Evolutionary conservation across 208 protist species (phyloP).

Genomic region (Tritrichomonas foetus): DNA sequence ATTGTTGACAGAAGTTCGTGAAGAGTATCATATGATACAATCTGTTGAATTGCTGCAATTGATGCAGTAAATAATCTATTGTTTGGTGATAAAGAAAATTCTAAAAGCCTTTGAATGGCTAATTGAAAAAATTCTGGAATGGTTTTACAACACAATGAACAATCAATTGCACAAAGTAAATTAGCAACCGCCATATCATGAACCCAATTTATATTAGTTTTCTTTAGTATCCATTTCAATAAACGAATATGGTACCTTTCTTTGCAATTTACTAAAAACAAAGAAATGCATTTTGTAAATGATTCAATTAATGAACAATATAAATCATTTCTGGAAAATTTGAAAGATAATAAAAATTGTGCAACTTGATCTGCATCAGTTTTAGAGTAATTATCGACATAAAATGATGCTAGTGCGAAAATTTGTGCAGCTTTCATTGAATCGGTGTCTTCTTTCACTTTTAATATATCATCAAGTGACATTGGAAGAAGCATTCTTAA

Average conservation of each 20-base stretch:
- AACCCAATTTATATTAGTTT: constrained; percentile 7
- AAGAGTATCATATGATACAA: not conserved
- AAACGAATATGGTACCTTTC: not conserved
- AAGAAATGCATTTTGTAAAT: not conserved
- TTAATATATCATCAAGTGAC: not conserved
- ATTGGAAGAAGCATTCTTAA: not conserved
- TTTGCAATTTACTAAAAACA: not conserved
- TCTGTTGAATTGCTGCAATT: not conserved
- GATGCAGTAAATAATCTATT: not conserved
- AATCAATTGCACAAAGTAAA: not conserved
- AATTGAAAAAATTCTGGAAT: not conserved
- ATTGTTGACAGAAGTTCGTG: not conserved
- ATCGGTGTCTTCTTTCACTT: not conserved
- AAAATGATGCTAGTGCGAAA: not conserved
- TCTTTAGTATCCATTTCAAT: not conserved
- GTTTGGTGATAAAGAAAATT: constrained; percentile 28
- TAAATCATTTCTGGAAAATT: not conserved
- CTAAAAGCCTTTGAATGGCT: not conserved
- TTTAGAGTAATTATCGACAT: not conserved
- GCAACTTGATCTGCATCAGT: not conserved
- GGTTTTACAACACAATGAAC: not conserved
- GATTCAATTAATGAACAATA: constrained; percentile 13
- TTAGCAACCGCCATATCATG: constrained; percentile 22
- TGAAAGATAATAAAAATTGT: not conserved
- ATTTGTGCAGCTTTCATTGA: constrained; percentile 2